Conservation (phyloP, 169 alveolate species). For the Eimeria sp. region DNA sequence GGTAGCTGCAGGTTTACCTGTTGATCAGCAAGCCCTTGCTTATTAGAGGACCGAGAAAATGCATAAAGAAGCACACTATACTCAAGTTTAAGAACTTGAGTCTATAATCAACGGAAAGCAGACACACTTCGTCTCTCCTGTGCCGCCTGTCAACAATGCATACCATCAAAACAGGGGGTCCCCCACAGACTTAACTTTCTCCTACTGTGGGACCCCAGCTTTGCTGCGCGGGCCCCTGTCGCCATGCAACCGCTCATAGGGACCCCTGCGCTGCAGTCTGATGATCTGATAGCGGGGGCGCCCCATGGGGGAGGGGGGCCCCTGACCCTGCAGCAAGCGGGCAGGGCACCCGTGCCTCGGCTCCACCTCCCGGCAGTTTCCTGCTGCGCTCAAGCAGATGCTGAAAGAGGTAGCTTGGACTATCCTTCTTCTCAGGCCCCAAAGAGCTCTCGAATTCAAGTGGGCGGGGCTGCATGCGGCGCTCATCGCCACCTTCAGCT, state of each 20-base stretch:
- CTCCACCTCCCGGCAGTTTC: background rate
- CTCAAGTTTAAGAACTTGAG: background rate
- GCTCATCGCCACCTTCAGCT: background rate
- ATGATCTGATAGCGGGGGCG: background rate
- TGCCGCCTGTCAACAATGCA: background rate
- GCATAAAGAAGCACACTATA: background rate
- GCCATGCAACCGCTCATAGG: background rate
- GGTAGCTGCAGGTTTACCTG: too few relatives aligned
- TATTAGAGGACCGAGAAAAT: too few relatives aligned
- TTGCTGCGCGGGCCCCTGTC: background rate
- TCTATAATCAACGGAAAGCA: too few relatives aligned
- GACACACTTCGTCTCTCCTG: background rate
- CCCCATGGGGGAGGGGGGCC: slow-evolving; percentile 16
- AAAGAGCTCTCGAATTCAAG: background rate
- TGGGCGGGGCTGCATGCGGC: background rate
- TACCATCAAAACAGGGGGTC: background rate
- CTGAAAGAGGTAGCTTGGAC: background rate
- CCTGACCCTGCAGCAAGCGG: background rate
- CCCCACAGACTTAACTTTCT: background rate
- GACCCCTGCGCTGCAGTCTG: background rate
- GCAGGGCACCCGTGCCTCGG: background rate
- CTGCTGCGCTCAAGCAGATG: background rate
- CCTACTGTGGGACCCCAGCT: background rate
- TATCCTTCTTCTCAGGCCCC: background rate
- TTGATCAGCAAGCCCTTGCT: too few relatives aligned